Conservation (phyloP, 1,284 basidiomycete species). For the Wolfiporia cocos region DNA sequence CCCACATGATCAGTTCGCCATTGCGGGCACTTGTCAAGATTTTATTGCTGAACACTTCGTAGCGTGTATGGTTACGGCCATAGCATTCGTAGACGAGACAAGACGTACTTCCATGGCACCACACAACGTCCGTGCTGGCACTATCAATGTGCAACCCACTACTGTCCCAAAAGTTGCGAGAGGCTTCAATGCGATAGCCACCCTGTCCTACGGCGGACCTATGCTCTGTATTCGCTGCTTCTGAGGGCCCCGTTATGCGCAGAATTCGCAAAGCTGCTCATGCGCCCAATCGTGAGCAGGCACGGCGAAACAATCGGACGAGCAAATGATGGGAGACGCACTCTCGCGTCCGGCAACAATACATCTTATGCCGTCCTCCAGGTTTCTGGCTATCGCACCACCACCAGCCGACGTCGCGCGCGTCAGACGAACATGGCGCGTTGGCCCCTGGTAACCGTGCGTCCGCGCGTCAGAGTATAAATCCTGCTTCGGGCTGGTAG, state of each 20-base stretch:
- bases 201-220: conserved; percentile 49
- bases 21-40: conserved; percentile 79
- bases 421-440: conserved; percentile 48
- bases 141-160: conserved; percentile 72
- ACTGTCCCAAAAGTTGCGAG: conserved; percentile 68
- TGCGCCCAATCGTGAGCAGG: too few species aligned
- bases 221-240: conserved; percentile 33
- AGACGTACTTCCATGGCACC: conserved; percentile 70
- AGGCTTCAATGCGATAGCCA: conserved; percentile 57
- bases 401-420: conserved; percentile 53
- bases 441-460: conserved; percentile 38
- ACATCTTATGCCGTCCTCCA: conserved; percentile 59
- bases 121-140: conserved; percentile 73
- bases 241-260: conserved; percentile 42
- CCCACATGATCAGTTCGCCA: conserved; percentile 84
- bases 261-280: conserved; percentile 58
- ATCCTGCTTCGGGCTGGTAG: conserved; percentile 15
- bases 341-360: conserved; percentile 73
- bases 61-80: background rate
- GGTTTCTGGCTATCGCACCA: conserved; percentile 57
- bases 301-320: background rate
- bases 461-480: conserved; percentile 37
- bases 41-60: conserved; percentile 67
- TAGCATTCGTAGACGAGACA: background rate
- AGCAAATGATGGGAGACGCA: conserved; percentile 27